Conservation (phyloP, 345 rosid species). For the Hypericum perforatum region DNA sequence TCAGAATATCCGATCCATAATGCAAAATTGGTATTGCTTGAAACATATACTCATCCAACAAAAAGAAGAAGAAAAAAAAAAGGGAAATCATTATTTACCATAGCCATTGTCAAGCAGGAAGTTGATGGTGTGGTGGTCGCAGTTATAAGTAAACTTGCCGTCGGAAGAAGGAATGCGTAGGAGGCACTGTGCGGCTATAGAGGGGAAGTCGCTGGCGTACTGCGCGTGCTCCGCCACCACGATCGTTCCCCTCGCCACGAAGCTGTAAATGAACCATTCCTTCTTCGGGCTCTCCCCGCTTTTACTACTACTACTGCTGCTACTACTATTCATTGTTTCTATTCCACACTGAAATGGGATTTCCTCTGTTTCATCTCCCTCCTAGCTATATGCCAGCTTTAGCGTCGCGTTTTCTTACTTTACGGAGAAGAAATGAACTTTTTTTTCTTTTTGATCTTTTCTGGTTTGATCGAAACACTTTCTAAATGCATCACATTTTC, state of each 20-base stretch:
- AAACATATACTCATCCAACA: background rate
- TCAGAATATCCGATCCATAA: too few species aligned
- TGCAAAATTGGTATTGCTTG: too few species aligned
- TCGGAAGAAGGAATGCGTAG: slow-evolving; percentile 77
- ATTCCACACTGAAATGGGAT: too few species aligned
- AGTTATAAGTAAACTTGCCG: slow-evolving; percentile 93
- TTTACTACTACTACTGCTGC: too few species aligned
- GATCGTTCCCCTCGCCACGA: slow-evolving; percentile 94
- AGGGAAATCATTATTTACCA: slow-evolving; percentile 27
- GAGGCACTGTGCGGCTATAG: slow-evolving; percentile 90
- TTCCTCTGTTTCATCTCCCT: too few species aligned
- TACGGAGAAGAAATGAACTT: too few species aligned
- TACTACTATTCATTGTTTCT: too few species aligned
- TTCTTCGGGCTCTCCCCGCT: background rate
- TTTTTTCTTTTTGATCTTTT: too few species aligned
- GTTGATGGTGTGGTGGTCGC: slow-evolving; percentile 96
- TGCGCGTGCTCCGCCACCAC: slow-evolving; percentile 85
- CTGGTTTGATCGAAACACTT: too few species aligned
- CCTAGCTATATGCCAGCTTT: too few species aligned
- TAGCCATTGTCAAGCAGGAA: slow-evolving; percentile 92
- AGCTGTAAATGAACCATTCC: slow-evolving; percentile 92
- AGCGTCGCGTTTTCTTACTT: too few species aligned
- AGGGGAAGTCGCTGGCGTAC: slow-evolving; percentile 97
- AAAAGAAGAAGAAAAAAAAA: background rate
- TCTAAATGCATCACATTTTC: too few species aligned